Conservation (phyloP, 257 asterid species). For the Ilex aquifolium region DNA sequence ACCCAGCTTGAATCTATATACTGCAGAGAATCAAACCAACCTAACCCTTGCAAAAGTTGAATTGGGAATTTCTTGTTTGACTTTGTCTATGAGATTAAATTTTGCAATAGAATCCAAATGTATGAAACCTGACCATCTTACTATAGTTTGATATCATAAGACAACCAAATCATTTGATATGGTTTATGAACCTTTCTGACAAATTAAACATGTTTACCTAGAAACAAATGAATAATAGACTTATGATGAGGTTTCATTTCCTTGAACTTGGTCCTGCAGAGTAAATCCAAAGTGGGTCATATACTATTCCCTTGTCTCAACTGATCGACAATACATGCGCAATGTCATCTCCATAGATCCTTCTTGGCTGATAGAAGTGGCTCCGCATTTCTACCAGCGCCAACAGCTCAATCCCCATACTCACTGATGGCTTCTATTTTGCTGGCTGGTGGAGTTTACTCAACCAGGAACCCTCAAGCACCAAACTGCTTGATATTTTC, state of each 20-base stretch:
- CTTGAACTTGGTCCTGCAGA: conserved; percentile 32
- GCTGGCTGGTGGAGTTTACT: not conserved
- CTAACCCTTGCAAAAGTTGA: too few relatives aligned
- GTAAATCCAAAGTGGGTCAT: conserved; percentile 91
- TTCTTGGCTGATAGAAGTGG: conserved; percentile 80
- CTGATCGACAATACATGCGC: conserved; percentile 95
- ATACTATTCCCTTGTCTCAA: conserved; percentile 81
- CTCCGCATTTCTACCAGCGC: conserved; percentile 84
- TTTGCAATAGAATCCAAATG: not conserved
- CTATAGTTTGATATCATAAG: not conserved
- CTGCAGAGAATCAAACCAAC: too few relatives aligned
- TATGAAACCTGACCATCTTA: not conserved
- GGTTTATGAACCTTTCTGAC: not conserved
- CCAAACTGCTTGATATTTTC: too few relatives aligned
- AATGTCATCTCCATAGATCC: conserved; percentile 84
- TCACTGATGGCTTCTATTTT: conserved; percentile 25
- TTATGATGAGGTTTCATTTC: not conserved
- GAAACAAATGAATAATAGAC: too few relatives aligned
- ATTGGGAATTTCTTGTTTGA: too few relatives aligned
- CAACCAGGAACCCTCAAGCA: too few relatives aligned
- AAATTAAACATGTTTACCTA: too few relatives aligned
- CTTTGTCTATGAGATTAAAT: too few relatives aligned
- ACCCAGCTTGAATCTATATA: too few relatives aligned
- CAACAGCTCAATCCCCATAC: conserved; percentile 39
- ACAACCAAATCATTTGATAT: not conserved